A percentile compares a stretch with the other conserved stretches of the same genome.
phyloP scores from a whole-genome alignment of 2,329 filamentous ascomycete species.

The Teratosphaeria nubilosa region DNA sequence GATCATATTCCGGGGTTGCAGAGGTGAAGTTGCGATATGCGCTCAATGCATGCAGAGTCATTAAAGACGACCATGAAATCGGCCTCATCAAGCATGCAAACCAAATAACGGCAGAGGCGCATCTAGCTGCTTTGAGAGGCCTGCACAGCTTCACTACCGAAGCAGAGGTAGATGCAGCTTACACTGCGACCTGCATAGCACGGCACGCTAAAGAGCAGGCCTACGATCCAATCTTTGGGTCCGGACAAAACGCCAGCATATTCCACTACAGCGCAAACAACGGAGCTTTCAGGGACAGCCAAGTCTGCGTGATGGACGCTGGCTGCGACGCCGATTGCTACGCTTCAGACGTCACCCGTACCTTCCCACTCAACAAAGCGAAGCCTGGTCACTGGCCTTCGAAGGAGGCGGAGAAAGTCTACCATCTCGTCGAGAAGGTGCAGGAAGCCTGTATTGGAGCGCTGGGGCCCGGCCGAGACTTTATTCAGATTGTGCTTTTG shows the following conservation, averaged over 20 bases:
- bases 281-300: conserved; percentile 51
- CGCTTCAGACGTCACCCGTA: conserved; percentile 81
- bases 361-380: conserved; percentile 56
- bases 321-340: conserved; percentile 80
- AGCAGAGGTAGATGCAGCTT: conserved; percentile 71
- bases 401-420: conserved; percentile 59
- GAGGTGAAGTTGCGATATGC: conserved; percentile 49
- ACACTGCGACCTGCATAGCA: conserved; percentile 61
- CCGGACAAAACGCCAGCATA: conserved; percentile 71
- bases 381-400: conserved; percentile 51
- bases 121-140: conserved; percentile 58
- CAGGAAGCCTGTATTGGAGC: conserved; percentile 65
- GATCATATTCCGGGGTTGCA: neutral
- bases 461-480: conserved; percentile 64
- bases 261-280: conserved; percentile 83
- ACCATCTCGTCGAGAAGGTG: conserved; percentile 73
- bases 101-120: conserved; percentile 65
- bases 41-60: conserved; percentile 69
- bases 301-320: conserved; percentile 76
- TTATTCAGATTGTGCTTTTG: conserved; percentile 53
- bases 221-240: conserved; percentile 81
- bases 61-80: conserved; percentile 82
- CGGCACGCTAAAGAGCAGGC: conserved; percentile 67
- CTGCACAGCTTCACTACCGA: conserved; percentile 61
- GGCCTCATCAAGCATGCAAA: conserved; percentile 73